Evolutionary conservation across 2,329 filamentous ascomycete species (phyloP), one percentile per base, ranked within the genome.

Genomic region (Daldinia sp.): DNA sequence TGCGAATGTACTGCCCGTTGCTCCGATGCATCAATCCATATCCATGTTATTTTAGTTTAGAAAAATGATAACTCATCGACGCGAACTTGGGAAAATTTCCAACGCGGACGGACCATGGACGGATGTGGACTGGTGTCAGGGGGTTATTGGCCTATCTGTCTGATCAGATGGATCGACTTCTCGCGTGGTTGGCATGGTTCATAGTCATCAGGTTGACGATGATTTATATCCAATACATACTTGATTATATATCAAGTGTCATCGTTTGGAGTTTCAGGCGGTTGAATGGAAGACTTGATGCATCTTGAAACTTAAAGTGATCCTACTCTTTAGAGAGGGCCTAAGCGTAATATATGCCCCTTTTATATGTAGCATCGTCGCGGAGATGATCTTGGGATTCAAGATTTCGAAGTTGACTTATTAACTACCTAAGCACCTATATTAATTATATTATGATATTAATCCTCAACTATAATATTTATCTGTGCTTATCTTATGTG

Each of bases 221-320:
- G n/a, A n/a, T 15, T 23, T 34, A 30, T 49, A 47, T 19, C 7
- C 9, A 29, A 13, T 21, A 15, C 27, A n/a, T n/a, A n/a, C n/a
- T n/a, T 48, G 17, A 9, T 19, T 21, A 30, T 66, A 61, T 65
- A 63, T 63, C 65, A 50, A n/a, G 65, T 61, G 53, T 39, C 61
- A 53, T 60, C 37, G 61, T 63, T 60, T 66, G 21, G 23, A 53
- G 69, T 68, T 67, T 71, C 66, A 66, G 61, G 39, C 39, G 45
- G 50, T 49, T 51, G 51, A 58, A 45, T 50, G 51, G 62, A 57
- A 47, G 39, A 45, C 55, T 49, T 53, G 47, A 54, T 52, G 17
- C 51, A 41, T 61, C 41, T 64, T 67, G 64, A 67, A 69, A 69
- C 67, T 53, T 56, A 63, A 48, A 41, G 53, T 54, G 54, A 67